These are phyloP conservation scores for Kwoniella newhampshirensis DNA, from an alignment of 768 basidiomycete genomes.

Conservation along the genomic window DNA sequence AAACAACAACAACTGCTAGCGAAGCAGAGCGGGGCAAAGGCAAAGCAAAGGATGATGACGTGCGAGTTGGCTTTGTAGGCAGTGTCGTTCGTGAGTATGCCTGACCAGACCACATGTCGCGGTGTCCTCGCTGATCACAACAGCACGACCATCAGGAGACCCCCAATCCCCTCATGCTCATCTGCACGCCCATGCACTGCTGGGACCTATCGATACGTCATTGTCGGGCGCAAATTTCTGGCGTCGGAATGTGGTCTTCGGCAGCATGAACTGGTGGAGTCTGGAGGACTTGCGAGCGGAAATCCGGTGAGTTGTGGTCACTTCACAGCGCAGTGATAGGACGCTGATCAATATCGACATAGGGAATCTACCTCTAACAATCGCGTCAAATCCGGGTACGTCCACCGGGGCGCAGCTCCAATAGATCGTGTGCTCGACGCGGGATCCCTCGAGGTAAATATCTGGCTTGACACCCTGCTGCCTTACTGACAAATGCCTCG, in stretches of 20 bases:
- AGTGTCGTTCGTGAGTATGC: conserved; percentile 29
- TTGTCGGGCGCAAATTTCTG: conserved; percentile 39
- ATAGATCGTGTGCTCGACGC: conserved; percentile 73
- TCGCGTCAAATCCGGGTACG: conserved; percentile 73
- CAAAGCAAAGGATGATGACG: conserved; percentile 15
- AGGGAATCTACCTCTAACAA: conserved; percentile 81
- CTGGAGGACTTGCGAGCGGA: conserved; percentile 45
- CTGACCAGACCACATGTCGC: neutral
- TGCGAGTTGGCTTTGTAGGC: conserved; percentile 43
- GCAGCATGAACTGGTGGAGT: conserved; percentile 39
- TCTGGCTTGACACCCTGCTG: neutral
- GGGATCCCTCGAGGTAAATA: conserved; percentile 54
- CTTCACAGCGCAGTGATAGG: too few species aligned
- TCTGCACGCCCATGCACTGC: conserved; percentile 42
- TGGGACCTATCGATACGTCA: conserved; percentile 32
- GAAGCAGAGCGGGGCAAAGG: conserved; percentile 27
- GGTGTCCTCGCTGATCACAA: neutral
- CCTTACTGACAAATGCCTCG: neutral
- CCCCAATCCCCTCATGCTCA: conserved; percentile 42
- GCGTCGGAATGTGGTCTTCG: conserved; percentile 42
- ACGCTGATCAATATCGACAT: neutral
- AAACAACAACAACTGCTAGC: conserved; percentile 3
- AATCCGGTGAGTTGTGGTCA: conserved; percentile 34
- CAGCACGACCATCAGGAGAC: conserved; percentile 31
- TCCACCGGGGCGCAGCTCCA: conserved; percentile 61